A percentile compares a stretch with the other conserved stretches of the same genome.
phyloP scores from a whole-genome alignment of 352 stramenopile species.

The Stramenopiles sp. region DNA sequence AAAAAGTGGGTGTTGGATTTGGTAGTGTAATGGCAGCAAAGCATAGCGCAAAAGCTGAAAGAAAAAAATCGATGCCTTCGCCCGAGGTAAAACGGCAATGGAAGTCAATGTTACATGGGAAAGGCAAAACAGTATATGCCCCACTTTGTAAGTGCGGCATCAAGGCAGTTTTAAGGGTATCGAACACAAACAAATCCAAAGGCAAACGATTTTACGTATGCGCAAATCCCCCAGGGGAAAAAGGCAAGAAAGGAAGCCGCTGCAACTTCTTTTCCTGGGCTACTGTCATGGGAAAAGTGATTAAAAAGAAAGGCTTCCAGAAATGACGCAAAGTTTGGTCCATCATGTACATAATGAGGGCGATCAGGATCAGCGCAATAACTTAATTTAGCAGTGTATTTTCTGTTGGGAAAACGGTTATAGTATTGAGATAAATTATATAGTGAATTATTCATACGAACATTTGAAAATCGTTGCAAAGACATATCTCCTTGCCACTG shows the following conservation, averaged over 20 bases:
- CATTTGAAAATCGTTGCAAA: too few species aligned
- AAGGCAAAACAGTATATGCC: background rate
- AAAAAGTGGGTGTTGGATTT: too few species aligned
- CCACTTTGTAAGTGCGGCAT: background rate
- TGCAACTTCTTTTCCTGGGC: conserved; percentile 64
- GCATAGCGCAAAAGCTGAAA: background rate
- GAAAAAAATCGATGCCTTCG: background rate
- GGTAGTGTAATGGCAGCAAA: background rate
- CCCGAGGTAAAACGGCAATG: background rate
- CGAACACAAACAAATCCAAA: background rate
- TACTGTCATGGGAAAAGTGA: background rate
- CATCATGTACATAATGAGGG: too few species aligned
- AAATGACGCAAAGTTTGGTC: too few species aligned
- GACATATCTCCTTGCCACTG: too few species aligned
- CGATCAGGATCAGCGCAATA: too few species aligned
- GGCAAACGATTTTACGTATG: conserved; percentile 43
- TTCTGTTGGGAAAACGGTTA: too few species aligned
- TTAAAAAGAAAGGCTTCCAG: background rate
- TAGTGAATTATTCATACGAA: too few species aligned
- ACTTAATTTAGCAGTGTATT: too few species aligned
- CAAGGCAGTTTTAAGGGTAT: background rate
- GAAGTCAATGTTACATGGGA: background rate
- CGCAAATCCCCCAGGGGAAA: conserved; percentile 50
- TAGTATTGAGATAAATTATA: too few species aligned
- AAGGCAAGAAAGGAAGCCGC: conserved; percentile 41